phyloP scores from a whole-genome alignment of 441 rosid species.

The Bocquillonia castaneifolia region DNA sequence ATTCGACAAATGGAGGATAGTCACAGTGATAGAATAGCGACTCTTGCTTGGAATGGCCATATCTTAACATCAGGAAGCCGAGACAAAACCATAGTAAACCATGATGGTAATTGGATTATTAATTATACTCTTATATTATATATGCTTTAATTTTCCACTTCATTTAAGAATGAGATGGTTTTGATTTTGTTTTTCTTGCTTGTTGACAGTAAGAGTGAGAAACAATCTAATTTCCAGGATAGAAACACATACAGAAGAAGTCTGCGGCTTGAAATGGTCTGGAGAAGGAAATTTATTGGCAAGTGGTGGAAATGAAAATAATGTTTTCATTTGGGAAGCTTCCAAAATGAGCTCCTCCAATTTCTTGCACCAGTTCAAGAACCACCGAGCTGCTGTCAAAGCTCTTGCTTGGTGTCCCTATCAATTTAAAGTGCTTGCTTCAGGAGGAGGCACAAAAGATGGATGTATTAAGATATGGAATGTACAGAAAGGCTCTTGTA shows the following conservation, averaged over 20 bases:
- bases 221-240: conserved; percentile 26
- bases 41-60: conserved; percentile 43
- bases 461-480: conserved; percentile 52
- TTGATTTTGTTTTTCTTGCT: neutral
- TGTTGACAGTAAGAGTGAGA: conserved; percentile 35
- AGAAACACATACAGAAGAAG: conserved; percentile 37
- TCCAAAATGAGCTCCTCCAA: conserved; percentile 37
- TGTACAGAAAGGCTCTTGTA: conserved; percentile 33
- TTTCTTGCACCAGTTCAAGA: conserved; percentile 35
- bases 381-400: conserved; percentile 53
- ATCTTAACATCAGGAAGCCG: conserved; percentile 45
- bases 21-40: conserved; percentile 33
- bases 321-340: conserved; percentile 49
- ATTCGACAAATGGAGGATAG: conserved; percentile 34
- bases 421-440: conserved; percentile 50
- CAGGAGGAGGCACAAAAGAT: conserved; percentile 58
- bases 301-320: conserved; percentile 55
- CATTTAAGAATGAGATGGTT: neutral
- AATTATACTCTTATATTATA: neutral
- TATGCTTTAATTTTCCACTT: neutral
- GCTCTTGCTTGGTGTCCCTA: conserved; percentile 69
- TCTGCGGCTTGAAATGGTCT: conserved; percentile 56
- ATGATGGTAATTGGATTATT: conserved; percentile 36
- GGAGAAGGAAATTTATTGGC: conserved; percentile 42
- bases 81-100: conserved; percentile 41